Evolutionary conservation across 2,329 filamentous ascomycete species (phyloP).

Genomic region (Penicillium crustosum): DNA sequence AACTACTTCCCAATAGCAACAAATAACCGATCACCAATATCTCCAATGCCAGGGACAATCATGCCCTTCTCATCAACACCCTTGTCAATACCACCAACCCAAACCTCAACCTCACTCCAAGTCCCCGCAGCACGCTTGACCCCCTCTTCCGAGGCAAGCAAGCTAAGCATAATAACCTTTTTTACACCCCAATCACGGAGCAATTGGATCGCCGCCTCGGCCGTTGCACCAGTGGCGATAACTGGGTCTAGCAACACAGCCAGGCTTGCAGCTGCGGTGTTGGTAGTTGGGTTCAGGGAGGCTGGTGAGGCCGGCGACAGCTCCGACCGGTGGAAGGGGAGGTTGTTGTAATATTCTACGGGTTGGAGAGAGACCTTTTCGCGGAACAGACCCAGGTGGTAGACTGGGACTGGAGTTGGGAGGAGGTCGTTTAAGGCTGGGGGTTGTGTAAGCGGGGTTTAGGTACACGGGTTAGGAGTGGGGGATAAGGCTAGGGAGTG

Average conservation of each 20-base stretch:
- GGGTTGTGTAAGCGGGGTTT: constrained; percentile 1
- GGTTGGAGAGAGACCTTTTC: constrained; percentile 83
- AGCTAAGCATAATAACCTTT: constrained; percentile 71
- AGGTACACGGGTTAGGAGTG: background rate
- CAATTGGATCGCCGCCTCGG: constrained; percentile 83
- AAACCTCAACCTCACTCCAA: constrained; percentile 70
- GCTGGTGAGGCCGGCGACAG: constrained; percentile 30
- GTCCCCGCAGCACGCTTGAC: constrained; percentile 68
- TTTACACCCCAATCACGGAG: constrained; percentile 89
- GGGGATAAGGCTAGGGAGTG: background rate
- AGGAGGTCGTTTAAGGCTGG: constrained; percentile 78
- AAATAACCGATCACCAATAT: constrained; percentile 87
- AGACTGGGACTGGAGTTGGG: constrained; percentile 74
- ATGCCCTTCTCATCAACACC: constrained; percentile 75
- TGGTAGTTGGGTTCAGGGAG: constrained; percentile 24
- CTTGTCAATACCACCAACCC: constrained; percentile 76
- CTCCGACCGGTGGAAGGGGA: constrained; percentile 61
- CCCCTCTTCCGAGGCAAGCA: constrained; percentile 73
- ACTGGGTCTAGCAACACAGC: constrained; percentile 88
- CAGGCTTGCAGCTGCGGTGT: constrained; percentile 55
- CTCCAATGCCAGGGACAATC: constrained; percentile 86
- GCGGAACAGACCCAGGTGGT: constrained; percentile 93
- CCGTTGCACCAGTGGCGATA: constrained; percentile 90
- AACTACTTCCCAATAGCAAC: constrained; percentile 78
- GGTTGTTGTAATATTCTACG: constrained; percentile 98